Base-by-base conservation (phyloP, 2,329 filamentous ascomycete species). In the Pseudocercospora fuligena region DNA sequence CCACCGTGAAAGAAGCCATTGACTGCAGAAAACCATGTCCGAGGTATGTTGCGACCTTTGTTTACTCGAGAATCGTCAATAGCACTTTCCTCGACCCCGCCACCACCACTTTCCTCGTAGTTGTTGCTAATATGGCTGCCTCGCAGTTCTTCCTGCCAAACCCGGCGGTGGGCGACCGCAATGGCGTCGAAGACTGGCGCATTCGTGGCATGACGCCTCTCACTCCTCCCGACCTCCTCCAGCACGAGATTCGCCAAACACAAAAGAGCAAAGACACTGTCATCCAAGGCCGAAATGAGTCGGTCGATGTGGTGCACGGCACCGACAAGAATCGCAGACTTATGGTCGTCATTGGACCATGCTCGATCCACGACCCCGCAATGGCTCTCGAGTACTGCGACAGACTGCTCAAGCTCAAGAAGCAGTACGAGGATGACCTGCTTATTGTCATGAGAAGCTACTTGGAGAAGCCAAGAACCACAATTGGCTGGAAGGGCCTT, bases 381-480 rank as follows among this genome's bases (percentile, higher is more conserved):
- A 91, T 93, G 69, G 94, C 94, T 11, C 87, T 97, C 72, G 92
- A 94, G 78, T 99, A 99, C 88, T 97, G 93, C 85, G 89, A 93
- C 76, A 86, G 90, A 71, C 86, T 99, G 69, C 79, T 96, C 72
- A 85, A 88, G 76, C 85, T 96, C 75, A 94, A 94, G 81, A 88
- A 94, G 78, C 95, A 96, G 84, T 90, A 97, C 84, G 87, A 91
- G 79, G 87, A 94, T 76, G 93, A 98, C 78, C 87, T 99, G 43
- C 86, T 96, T 74, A 95, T 99, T 73, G 91, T 99, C 69, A 99
- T 99, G 95, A 92, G 95, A 74, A 92, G 93, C 70, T 99, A 99
- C 87, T 89, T 99, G 67, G 95, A 99, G 86, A 99, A 99, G 86
- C 95, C 95, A 23, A 90, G 95, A 71, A 99, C 95, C 29, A 99